Conservation (phyloP, 164 flowering plant species). For the Cinnamomum micranthum region DNA sequence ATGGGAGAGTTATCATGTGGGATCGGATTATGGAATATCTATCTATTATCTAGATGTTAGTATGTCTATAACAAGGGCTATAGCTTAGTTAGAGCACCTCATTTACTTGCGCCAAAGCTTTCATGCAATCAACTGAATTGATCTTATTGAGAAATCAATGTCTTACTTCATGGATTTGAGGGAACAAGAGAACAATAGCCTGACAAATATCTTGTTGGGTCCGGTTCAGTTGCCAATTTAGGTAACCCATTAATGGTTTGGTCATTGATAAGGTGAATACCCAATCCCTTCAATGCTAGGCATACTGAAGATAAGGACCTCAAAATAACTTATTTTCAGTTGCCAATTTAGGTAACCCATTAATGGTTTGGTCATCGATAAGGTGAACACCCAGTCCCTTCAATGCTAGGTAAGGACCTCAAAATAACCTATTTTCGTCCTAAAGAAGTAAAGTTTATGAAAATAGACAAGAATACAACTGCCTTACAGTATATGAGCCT, state of each 20-base stretch:
- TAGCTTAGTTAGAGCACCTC: conserved; percentile 7
- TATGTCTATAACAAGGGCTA: background rate
- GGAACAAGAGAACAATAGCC: too few species aligned
- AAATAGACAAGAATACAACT: too few species aligned
- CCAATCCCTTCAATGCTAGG: background rate
- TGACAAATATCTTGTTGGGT: too few species aligned
- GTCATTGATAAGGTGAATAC: background rate
- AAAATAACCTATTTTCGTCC: background rate
- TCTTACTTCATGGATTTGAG: too few species aligned
- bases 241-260: background rate
- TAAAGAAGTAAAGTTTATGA: too few species aligned
- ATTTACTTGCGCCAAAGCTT: background rate
- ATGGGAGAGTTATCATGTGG: background rate
- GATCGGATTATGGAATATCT: background rate
- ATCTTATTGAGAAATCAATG: too few species aligned
- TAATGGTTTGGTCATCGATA: background rate
- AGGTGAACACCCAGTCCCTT: background rate
- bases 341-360: background rate
- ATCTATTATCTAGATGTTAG: background rate
- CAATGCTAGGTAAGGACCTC: background rate
- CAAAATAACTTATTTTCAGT: background rate
- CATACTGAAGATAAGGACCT: background rate
- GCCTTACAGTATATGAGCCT: too few species aligned
- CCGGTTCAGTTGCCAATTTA: background rate
- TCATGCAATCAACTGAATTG: background rate